Percentiles rank a stretch among this genome's conserved stretches.
phyloP scores from a whole-genome alignment of 1,284 basidiomycete species.

The Irpex sp. region DNA sequence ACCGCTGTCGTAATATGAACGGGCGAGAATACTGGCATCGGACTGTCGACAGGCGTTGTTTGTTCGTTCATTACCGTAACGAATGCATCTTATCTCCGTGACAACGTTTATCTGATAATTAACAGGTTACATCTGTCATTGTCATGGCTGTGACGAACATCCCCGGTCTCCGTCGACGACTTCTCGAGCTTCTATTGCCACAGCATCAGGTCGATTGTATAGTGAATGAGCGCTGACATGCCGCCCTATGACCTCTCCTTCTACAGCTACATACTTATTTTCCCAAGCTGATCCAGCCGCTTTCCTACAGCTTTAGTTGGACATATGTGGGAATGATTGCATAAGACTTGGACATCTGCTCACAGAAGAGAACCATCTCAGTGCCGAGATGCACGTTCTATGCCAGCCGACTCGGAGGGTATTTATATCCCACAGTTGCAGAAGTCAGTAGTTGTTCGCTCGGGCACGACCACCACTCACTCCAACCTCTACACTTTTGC shows the following conservation, averaged over 20 bases:
- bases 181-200: background rate
- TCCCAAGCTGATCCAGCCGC: background rate
- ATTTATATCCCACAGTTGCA: background rate
- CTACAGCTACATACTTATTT: background rate
- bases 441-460: background rate
- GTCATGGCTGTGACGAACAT: background rate
- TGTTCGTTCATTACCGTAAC: too few relatives aligned
- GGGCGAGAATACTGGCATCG: too few relatives aligned
- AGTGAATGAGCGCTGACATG: background rate
- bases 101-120: too few relatives aligned
- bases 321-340: background rate
- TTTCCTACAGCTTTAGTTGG: background rate
- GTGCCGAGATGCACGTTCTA: background rate
- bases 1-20: too few relatives aligned
- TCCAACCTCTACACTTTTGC: background rate
- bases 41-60: too few relatives aligned
- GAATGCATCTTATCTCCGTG: too few relatives aligned
- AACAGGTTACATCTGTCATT: too few relatives aligned
- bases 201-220: background rate
- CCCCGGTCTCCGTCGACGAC: background rate
- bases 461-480: background rate
- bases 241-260: background rate
- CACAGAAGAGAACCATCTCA: background rate
- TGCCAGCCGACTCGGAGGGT: background rate
- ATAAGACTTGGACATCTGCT: background rate